Evolutionary conservation across 805 yeast species (phyloP), one percentile per base, ranked within the genome.

Genomic region (Candida sakaeoensis): DNA sequence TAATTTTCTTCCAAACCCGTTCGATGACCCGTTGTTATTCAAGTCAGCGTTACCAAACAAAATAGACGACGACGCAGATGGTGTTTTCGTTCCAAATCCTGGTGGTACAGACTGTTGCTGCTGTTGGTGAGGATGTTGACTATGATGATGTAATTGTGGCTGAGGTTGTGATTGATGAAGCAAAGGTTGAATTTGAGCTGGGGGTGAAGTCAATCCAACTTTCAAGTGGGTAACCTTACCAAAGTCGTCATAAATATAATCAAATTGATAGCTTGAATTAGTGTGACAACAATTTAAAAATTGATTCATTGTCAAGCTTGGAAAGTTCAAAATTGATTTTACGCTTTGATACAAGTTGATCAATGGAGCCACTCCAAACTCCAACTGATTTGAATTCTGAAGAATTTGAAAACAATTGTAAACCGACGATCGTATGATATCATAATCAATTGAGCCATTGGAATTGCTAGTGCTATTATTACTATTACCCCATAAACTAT

Each of bases 191-290:
- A 16, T 14, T 14, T 33, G 36, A 15, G 36, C 39, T 25, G 39
- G 43, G 2, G 43, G 30, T 3, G 42, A 33, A 22, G 38, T 21
- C 16, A 46, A 41, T 8, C 42, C 44, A 15, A 60, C 60, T 46
- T 68, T 66, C 26, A 74, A 58, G 46, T 64, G 71, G 7, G 65
- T 61, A 2, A 74, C 72, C n/a, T 59, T 62, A 1, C 74, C 73
- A 31, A 63, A 54, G 40, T 72, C 74, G 45, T 74, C 78, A 48
- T 66, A 68, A 16, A 67, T 48, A 30, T 72, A 54, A 16, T 72
- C 75, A 49, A 74, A 75, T 17, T 57, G 55, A 40, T 60, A 55
- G 4, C 55, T 53, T 10, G 58, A 37, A 14, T 51, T 53, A 2
- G 52, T 33, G 6, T 36, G 32, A 33, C 37, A 32, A 17, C 43